These are phyloP conservation scores for Podospora anserina DNA, from an alignment of 495 filamentous ascomycete genomes.

Conservation along the genomic window DNA sequence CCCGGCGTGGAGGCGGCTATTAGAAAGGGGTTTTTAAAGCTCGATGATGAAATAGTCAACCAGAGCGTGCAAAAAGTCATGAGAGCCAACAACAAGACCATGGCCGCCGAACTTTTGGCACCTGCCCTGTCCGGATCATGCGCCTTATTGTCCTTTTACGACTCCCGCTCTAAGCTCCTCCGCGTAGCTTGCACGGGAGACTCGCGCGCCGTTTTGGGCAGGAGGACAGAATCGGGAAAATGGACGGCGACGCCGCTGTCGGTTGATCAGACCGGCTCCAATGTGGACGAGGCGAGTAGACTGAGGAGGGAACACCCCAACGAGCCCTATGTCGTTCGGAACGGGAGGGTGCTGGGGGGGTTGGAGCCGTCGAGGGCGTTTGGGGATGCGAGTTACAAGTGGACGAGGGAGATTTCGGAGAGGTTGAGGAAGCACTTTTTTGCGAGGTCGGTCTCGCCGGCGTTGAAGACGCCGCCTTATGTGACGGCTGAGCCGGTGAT, in stretches of 20 bases:
- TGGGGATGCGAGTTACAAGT: slow-evolving; percentile 96
- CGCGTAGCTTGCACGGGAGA: slow-evolving; percentile 94
- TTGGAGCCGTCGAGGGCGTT: slow-evolving; percentile 92
- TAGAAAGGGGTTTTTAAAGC: slow-evolving; percentile 80
- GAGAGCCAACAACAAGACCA: slow-evolving; percentile 77
- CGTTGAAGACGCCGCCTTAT: slow-evolving; percentile 88
- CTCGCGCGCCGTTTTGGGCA: slow-evolving; percentile 86
- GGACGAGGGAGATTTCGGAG: slow-evolving; percentile 77
- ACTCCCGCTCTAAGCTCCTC: slow-evolving; percentile 75
- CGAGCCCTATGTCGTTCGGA: slow-evolving; percentile 76
- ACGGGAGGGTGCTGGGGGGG: slow-evolving; percentile 86
- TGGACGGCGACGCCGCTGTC: slow-evolving; percentile 90
- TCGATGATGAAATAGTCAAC: slow-evolving; percentile 92
- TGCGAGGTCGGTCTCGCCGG: slow-evolving; percentile 65
- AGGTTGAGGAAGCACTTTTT: slow-evolving; percentile 82
- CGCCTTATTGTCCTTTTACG: slow-evolving; percentile 94
- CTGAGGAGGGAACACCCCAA: slow-evolving; percentile 82
- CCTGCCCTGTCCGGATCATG: slow-evolving; percentile 95
- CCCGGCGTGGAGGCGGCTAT: slow-evolving; percentile 83
- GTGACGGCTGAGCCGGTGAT: slow-evolving; percentile 95
- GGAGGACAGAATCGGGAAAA: slow-evolving; percentile 72
- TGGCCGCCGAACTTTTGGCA: slow-evolving; percentile 85
- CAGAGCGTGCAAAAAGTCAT: slow-evolving; percentile 83
- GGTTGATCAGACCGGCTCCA: slow-evolving; percentile 88
- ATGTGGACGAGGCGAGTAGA: slow-evolving; percentile 74